A percentile compares a stretch with the other conserved stretches of the same genome.
phyloP scores from a whole-genome alignment of 192 early-diverging fungal species.

The Dissophora globulifera region DNA sequence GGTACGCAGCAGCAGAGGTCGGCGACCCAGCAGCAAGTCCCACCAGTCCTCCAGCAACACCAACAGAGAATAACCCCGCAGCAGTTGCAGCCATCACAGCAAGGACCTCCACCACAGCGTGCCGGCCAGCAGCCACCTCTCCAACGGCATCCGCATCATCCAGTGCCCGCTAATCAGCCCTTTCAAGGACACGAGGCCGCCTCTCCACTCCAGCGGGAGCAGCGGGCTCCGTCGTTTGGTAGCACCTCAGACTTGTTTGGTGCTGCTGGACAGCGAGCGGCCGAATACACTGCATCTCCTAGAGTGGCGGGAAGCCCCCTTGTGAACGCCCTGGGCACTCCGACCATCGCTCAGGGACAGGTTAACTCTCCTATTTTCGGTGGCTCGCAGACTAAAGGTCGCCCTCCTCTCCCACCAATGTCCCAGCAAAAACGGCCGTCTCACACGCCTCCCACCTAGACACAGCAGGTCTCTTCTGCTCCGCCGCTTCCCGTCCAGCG shows the following conservation, averaged over 20 bases:
- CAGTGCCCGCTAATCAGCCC: neutral
- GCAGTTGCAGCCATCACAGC: neutral
- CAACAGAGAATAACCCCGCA: neutral
- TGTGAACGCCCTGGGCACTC: neutral
- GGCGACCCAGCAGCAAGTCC: neutral
- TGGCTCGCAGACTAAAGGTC: constrained; percentile 1
- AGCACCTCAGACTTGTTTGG: constrained; percentile 6
- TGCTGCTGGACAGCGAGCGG: neutral
- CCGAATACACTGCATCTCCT: neutral
- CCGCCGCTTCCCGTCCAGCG: neutral
- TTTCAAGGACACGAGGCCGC: constrained; percentile 1
- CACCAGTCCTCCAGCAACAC: neutral
- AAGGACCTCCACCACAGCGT: neutral
- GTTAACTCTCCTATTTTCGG: constrained; percentile 3
- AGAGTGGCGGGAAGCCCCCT: neutral
- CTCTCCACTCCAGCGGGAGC: neutral
- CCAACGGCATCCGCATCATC: constrained; percentile 11
- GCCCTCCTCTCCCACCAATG: constrained; percentile 6
- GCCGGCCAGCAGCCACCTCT: neutral
- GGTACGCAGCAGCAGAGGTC: neutral
- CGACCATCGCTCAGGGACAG: neutral
- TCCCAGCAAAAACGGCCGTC: neutral
- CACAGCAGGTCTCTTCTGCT: constrained; percentile 1
- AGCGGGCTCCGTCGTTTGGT: neutral
- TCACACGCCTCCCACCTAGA: neutral